Evolutionary conservation across 2,329 filamentous ascomycete species (phyloP).

Genomic region (Alternaria incomplexa): DNA sequence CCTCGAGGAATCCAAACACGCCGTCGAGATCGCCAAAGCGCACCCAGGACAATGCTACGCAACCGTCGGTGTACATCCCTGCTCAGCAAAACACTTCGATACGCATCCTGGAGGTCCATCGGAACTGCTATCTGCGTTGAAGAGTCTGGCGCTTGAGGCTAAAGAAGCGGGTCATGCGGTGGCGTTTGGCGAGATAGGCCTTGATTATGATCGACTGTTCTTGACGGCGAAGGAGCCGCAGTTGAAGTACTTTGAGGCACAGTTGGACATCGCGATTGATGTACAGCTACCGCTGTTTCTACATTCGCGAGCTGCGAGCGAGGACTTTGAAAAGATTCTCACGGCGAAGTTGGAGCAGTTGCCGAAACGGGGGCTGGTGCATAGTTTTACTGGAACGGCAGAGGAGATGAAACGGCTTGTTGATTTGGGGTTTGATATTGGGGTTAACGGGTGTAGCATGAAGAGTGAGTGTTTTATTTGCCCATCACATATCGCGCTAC

Average conservation of each 20-base stretch:
- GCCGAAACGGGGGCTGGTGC: slow-evolving; percentile 81
- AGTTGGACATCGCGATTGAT: slow-evolving; percentile 78
- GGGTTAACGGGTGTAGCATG: slow-evolving; percentile 95
- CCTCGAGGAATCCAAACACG: slow-evolving; percentile 76
- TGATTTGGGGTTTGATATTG: slow-evolving; percentile 82
- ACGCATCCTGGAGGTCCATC: slow-evolving; percentile 64
- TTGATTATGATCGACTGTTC: slow-evolving; percentile 93
- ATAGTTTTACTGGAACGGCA: slow-evolving; percentile 89
- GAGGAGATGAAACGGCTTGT: slow-evolving; percentile 86
- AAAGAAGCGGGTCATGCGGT: slow-evolving; percentile 66
- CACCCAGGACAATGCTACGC: slow-evolving; percentile 83
- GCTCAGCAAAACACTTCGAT: slow-evolving; percentile 81
- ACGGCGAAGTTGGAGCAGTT: slow-evolving; percentile 68
- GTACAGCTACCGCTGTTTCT: slow-evolving; percentile 88
- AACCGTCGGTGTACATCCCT: slow-evolving; percentile 94
- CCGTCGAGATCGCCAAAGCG: slow-evolving; percentile 73
- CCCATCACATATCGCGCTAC: no score
- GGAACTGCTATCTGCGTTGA: slow-evolving; percentile 64
- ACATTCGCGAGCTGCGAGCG: slow-evolving; percentile 85
- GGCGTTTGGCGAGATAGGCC: slow-evolving; percentile 92
- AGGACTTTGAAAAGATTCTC: slow-evolving; percentile 75
- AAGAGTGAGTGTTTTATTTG: slow-evolving; percentile 63
- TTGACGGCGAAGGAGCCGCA: slow-evolving; percentile 81
- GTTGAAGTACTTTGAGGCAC: slow-evolving; percentile 81
- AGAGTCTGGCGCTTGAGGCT: slow-evolving; percentile 66